A percentile compares a stretch with the other conserved stretches of the same genome.
Conservation (phyloP, 768 basidiomycete species). For the Mycena galopus region DNA sequence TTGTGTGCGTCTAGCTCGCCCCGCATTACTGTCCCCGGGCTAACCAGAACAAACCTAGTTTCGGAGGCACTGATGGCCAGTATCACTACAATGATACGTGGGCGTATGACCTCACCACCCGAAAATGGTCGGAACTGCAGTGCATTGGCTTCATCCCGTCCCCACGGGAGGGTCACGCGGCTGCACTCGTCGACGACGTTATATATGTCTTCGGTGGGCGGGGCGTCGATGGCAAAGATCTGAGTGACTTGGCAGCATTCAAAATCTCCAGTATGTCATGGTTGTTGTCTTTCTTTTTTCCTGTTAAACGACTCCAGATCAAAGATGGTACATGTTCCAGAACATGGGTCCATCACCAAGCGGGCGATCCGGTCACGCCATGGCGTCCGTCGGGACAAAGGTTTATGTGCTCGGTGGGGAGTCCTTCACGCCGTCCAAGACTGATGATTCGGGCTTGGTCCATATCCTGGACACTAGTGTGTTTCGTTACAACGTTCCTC, state of each 20-base stretch:
- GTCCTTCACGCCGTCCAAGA: constrained; percentile 77
- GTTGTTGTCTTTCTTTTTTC: constrained; percentile 13
- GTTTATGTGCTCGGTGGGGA: constrained; percentile 97
- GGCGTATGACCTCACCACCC: constrained; percentile 87
- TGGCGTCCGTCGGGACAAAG: constrained; percentile 91
- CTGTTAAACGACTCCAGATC: constrained; percentile 65
- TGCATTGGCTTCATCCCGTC: constrained; percentile 98
- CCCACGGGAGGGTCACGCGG: constrained; percentile 96
- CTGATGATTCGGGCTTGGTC: constrained; percentile 86
- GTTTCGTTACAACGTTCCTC: constrained; percentile 49
- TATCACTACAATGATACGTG: constrained; percentile 99
- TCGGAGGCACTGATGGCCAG: constrained; percentile 98
- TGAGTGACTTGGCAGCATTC: constrained; percentile 95
- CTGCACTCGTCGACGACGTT: constrained; percentile 96
- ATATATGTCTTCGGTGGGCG: constrained; percentile 98
- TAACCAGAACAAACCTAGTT: constrained; percentile 60
- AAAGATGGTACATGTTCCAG: constrained; percentile 99
- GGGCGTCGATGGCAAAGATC: constrained; percentile 96
- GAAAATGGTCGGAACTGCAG: constrained; percentile 90
- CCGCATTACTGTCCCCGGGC: not conserved
- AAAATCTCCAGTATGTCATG: constrained; percentile 90
- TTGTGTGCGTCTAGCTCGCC: constrained; percentile 70
- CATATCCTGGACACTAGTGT: constrained; percentile 95
- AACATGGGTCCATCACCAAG: constrained; percentile 98
- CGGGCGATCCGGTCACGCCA: constrained; percentile 96